Evolutionary conservation across 345 rosid species (phyloP), one percentile per base, ranked within the genome.

Genomic region (Sonneratia alba): DNA sequence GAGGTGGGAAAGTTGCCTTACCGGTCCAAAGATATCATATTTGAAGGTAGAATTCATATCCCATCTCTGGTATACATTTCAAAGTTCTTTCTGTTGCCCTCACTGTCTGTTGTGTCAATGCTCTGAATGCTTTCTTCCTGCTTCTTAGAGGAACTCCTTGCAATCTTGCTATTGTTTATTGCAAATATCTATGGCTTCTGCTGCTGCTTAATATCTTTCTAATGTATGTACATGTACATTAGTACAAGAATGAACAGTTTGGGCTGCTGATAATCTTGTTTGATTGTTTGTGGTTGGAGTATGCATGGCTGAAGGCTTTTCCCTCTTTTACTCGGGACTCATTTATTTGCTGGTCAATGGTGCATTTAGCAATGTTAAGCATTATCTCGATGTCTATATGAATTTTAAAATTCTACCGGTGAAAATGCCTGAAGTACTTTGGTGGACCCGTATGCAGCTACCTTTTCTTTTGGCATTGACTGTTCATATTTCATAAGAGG

Each of bases 1-100:
- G 97, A 91, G 80, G 98, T 87, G 76, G 87, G 83, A 70, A 91
- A 78, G 82, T 78, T 91, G 85, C 97, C 98, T 68, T 91, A 94
- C 81, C 91, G 81, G 76, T 84, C 78, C 69, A 83, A 81, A 78
- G 78, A 80, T 61, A 70, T 88, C 68, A 77, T 81, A 12, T 79
- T 90, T 37, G 80, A 89, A 88, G 95, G 97, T 94, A 77, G 62
- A 68, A 64, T 19, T 53, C 18, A 65, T 32, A 37, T 5, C 68
- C 27, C 15, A 24, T 66, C 48, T 37, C 62, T 70, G 57, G 10
- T 19, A 18, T 15, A 3, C 34, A 51, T 12, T 42, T 27, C 7
- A 21, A 62, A 15, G 24, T 61, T 61, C 66, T 10, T 61, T 57
- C 34, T 61, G 34, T 13, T 27, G 27, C 57, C 53, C 13, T 48